Percentiles rank a stretch among this genome's conserved stretches.
Evolutionary conservation across 2,329 filamentous ascomycete genomes (phyloP).

Genomic region (Cladosporium velox): DNA sequence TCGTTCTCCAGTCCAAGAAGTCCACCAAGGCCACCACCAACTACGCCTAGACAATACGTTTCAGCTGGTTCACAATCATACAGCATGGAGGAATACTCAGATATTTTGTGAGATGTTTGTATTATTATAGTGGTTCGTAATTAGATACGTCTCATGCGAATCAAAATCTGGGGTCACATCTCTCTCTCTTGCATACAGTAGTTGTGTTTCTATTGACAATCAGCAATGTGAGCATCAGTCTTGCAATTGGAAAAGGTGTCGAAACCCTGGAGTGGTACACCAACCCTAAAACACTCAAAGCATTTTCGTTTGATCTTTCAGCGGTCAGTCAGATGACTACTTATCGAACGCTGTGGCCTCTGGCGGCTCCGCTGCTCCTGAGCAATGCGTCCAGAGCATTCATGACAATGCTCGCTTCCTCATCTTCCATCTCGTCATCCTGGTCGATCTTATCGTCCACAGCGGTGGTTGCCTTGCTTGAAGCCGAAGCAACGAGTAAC

Average conservation of each 20-base stretch:
- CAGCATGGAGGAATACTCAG: not conserved
- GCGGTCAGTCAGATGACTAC: not conserved
- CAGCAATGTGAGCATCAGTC: not conserved
- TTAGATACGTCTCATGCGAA: not conserved
- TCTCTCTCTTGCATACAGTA: not conserved
- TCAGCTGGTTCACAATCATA: not conserved
- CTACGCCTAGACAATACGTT: conserved; percentile 8
- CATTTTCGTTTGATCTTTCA: not conserved
- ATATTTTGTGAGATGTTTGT: not conserved
- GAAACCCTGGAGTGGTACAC: too few species aligned
- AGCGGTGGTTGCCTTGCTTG: not conserved
- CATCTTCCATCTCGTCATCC: not conserved
- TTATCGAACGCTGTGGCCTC: not conserved
- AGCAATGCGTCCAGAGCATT: not conserved
- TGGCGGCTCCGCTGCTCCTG: too few species aligned
- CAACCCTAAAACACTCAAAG: too few species aligned
- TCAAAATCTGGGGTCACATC: not conserved
- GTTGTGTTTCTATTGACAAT: not conserved
- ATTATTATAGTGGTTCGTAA: not conserved
- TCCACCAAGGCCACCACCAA: conserved; percentile 8
- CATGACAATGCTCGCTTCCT: not conserved
- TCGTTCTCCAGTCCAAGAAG: conserved; percentile 1
- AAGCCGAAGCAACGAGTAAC: not conserved
- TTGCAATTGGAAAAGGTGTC: too few species aligned
- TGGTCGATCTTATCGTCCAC: not conserved